Base-by-base conservation (phyloP, 2,329 filamentous ascomycete species). In the Monilinia vaccinii-corymbosi region DNA sequence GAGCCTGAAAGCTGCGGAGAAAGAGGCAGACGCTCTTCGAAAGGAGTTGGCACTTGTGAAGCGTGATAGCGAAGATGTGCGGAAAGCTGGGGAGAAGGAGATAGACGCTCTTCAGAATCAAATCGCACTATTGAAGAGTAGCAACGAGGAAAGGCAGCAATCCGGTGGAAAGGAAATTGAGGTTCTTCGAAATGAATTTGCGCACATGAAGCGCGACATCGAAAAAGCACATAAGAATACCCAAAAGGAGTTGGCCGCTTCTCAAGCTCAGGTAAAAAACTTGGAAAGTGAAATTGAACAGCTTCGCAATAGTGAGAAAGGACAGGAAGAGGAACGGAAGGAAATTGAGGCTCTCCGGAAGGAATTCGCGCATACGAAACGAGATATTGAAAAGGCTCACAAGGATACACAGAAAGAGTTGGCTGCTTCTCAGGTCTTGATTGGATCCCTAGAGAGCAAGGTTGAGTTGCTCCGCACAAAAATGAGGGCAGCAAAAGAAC, bases 401-500 rank as follows among this genome's bases (percentile, higher is more conserved):
- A 65, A 64, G 55, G 63, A 64, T 36, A 65, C 55, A 11, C 70
- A 71, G 42, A 71, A 69, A 32, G 72, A 65, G 46, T 28, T 62
- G 3, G 67, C 71, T 34, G 67, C 70, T 31, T 81, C 81, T 51
- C 82, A 87, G 46, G 79, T 79, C 9, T 80, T 85, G 63, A 83
- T 94, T 21, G 85, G 84, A 56, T 82, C 83, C 23, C 60, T 67
- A 0, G 60, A 71, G 60, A 64, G 62, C 25, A 71, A 69, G 1
- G 48, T 78, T 6, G 70, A 68, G 4, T 66, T 70, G 76, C 61
- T 71, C 40, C 60, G 63, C 21, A 69, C 64, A 13, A 71, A 71
- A 51, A 75, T 93, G 23, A 83, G 83, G 56, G 78, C 82, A 11
- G 81, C 83, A 0, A 90, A 91, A 63, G 83, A 87, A 36, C 85